These are phyloP conservation scores for Aspergillus intermedius DNA, from an alignment of 2,329 filamentous ascomycete genomes.

Conservation along the genomic window DNA sequence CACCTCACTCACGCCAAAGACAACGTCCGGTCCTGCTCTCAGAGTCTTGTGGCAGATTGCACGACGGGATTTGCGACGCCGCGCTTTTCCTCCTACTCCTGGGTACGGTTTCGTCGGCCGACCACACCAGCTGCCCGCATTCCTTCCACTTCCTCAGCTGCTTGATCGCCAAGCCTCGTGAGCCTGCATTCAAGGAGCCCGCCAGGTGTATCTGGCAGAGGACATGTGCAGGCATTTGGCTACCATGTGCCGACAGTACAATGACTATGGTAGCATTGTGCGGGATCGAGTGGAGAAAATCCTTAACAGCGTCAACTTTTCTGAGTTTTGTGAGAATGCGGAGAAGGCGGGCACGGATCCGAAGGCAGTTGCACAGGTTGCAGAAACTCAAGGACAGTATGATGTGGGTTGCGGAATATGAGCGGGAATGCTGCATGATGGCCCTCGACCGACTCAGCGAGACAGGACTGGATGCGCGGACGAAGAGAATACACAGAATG, in stretches of 20 bases:
- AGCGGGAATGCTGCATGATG: background rate
- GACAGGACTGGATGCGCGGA: background rate
- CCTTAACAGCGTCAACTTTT: constrained; percentile 2
- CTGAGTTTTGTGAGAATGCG: background rate
- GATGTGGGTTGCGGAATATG: constrained; percentile 2
- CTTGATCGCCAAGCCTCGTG: constrained; percentile 6
- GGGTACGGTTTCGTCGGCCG: constrained; percentile 12
- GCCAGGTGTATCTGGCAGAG: constrained; percentile 11
- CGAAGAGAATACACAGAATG: background rate
- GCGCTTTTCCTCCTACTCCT: constrained; percentile 6
- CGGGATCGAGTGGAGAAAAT: constrained; percentile 14
- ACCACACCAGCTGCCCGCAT: constrained; percentile 17
- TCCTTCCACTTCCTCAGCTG: constrained; percentile 16
- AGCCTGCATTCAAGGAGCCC: constrained; percentile 2
- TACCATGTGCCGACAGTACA: constrained; percentile 21
- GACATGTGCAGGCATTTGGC: constrained; percentile 15
- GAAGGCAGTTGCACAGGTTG: background rate
- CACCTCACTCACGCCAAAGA: constrained; percentile 8
- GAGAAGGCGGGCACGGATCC: background rate
- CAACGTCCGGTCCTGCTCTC: constrained; percentile 2
- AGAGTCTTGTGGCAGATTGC: background rate
- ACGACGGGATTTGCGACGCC: background rate
- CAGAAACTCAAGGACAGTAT: background rate
- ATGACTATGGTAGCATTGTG: constrained; percentile 19
- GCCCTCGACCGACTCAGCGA: background rate